Evolutionary conservation across 371 early-diverging fungal species (phyloP), one percentile per base, ranked within the genome.

Genomic region (Nematocida parisii): DNA sequence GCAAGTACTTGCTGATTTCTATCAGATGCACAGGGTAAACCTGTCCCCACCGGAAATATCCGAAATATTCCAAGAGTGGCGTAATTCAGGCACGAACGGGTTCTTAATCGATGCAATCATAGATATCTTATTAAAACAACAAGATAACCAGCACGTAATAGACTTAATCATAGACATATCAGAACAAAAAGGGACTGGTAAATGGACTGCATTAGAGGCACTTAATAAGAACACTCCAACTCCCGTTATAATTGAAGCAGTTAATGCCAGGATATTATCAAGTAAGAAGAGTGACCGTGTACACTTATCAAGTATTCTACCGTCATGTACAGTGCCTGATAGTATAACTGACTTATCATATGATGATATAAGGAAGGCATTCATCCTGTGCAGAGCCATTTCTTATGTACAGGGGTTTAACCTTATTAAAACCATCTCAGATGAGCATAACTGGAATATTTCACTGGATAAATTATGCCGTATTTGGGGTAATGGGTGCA

Each of bases 401-500:
- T 94, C 95, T 46, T 97, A 96, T 85, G 93, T 95, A 64, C 97
- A 98, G 90, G 98, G 98, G 61, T 95, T 96, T 89, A 95, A 94
- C 93, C 89, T 95, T 85, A 90, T 98, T 89, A 92, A 93, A 81
- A 93, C 93, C 88, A 94, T 94, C 73, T 93, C 93, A 86, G 90
- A 91, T 86, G 91, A 91, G 81, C 89, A 92, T 88, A 89, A 89
- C 82, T 98, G 97, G 97, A 89, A 94, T 88, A 89, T 96, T 83
- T 94, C 94, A 91, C 90, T 94, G 85, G 92, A 92, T 55, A 93
- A 92, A 70, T 94, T 97, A 86, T 94, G 95, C 55, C 88, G 93
- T 62, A 95, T 97, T 93, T 98, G 98, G 98, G 91, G 93, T 82
- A 95, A 96, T 83, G 97, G 98, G 47, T 98, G 98, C 90, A 98